Evolutionary conservation across 2,329 filamentous ascomycete genomes (phyloP), one percentile per base, ranked within the genome.

Genomic region (Hortaea sp.): DNA sequence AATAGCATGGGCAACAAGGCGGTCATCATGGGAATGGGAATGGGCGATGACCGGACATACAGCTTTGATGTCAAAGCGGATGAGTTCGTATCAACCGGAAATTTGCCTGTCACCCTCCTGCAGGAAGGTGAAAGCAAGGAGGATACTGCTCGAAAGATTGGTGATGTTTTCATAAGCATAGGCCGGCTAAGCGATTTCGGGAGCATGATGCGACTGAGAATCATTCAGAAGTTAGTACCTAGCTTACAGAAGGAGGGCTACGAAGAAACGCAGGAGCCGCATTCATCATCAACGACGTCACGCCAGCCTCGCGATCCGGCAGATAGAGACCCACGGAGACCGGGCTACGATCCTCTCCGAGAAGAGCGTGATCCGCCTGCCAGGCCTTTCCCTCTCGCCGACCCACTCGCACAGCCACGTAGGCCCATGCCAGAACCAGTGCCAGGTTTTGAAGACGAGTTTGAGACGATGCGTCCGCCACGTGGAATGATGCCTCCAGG

Each of bases 361-460:
- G 77, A 78, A 46, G 72, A 73, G 48, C 67, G 65, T 29, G 69
- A 71, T 35, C 81, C 78, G 37, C 83, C 82, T 28, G 81, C 81
- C 12, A 75, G 77, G 10, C 84, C 84, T 4, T 77, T 81, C 53
- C 85, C 84, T 0, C 79, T 82, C 52, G 52, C 59, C 28, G 62
- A 64, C 41, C 58, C 81, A 78, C n/a, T 74, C 85, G 32, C 79
- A 71, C 12, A 77, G 10, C 80, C 75, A 0, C 72, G 77, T 38
- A 72, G 72, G 13, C 85, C 85, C 1, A 61, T 80, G 11, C 88
- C 89, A 0, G 68, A 76, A 54, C 79, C 84, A 0, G 89, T 90
- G 0, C 92, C 92, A 0, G 87, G 79, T 13, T 97, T 97, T 54
- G 92, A 97, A 54, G 90, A 98, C 62, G 88, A 95, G 60, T 83